These are phyloP conservation scores for Globisporangium splendens DNA, from an alignment of 352 stramenopile species.

Conservation along the genomic window DNA sequence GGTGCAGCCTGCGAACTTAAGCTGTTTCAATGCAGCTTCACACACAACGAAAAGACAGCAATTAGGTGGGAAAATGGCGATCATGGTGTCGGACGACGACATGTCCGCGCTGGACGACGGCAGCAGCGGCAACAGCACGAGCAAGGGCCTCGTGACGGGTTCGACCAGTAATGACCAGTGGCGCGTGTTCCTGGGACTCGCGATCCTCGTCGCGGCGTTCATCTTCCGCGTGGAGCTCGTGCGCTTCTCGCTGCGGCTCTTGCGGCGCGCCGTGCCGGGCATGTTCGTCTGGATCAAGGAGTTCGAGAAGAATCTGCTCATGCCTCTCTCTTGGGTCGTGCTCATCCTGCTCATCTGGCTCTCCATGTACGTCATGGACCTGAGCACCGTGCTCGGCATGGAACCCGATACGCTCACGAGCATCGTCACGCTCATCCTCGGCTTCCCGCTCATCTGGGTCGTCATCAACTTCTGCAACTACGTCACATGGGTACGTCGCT, in stretches of 20 bases:
- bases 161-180: conserved; percentile 56
- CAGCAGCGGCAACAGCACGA: conserved; percentile 2
- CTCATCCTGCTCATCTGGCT: conserved; percentile 78
- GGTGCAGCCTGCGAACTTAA: no score
- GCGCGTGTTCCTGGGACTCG: conserved; percentile 70
- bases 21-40: no score
- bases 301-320: conserved; percentile 80
- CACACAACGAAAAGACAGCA: no score
- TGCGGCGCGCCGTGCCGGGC: conserved; percentile 50
- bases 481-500: conserved; percentile 59
- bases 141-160: not conserved
- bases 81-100: no score
- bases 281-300: conserved; percentile 75
- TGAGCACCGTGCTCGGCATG: conserved; percentile 38
- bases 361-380: conserved; percentile 61
- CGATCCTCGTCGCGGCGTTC: conserved; percentile 62
- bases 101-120: not conserved
- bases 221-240: conserved; percentile 76
- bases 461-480: conserved; percentile 84
- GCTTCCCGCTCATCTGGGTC: conserved; percentile 74
- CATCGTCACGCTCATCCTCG: conserved; percentile 60
- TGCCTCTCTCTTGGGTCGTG: conserved; percentile 76
- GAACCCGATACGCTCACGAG: conserved; percentile 38
- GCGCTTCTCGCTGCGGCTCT: conserved; percentile 66
- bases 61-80: no score